A percentile compares a stretch with the other conserved stretches of the same genome.
Evolutionary conservation across 164 flowering plant genomes (phyloP).

Genomic region (Tetrastigma voinierianum): DNA sequence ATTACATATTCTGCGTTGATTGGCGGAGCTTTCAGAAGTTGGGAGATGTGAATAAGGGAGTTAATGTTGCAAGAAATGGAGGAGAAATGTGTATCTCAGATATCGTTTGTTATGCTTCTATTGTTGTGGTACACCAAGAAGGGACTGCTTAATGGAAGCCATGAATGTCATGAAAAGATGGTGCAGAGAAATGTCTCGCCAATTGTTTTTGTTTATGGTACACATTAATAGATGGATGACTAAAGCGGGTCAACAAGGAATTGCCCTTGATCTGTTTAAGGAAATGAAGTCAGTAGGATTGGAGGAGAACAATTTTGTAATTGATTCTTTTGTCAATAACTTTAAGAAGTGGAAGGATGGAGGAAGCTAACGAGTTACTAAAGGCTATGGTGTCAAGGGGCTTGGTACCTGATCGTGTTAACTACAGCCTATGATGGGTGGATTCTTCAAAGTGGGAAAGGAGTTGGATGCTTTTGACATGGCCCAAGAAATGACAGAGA

Average conservation of each 20-base stretch:
- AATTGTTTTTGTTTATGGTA: conserved; percentile 51
- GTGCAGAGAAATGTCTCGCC: conserved; percentile 34
- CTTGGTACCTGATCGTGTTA: conserved; percentile 61
- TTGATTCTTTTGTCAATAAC: conserved; percentile 70
- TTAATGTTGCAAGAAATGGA: conserved; percentile 56
- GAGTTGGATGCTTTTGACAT: conserved; percentile 58
- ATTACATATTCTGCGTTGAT: conserved; percentile 69
- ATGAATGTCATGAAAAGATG: conserved; percentile 50
- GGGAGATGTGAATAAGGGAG: conserved; percentile 62
- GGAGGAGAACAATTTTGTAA: conserved; percentile 49
- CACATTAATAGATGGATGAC: conserved; percentile 67
- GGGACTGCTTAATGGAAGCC: conserved; percentile 69
- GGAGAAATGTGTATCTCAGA: conserved; percentile 38
- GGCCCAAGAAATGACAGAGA: conserved; percentile 66
- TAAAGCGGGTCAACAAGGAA: conserved; percentile 62
- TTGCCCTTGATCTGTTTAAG: conserved; percentile 52
- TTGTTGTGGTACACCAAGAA: conserved; percentile 62
- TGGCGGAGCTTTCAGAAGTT: conserved; percentile 67
- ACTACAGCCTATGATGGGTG: conserved; percentile 82
- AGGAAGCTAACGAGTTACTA: conserved; percentile 56
- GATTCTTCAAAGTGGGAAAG: conserved; percentile 67
- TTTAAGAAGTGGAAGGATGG: conserved; percentile 56
- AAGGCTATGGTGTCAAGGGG: conserved; percentile 53
- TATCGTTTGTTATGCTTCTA: conserved; percentile 62
- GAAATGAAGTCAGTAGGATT: conserved; percentile 61